Evolutionary conservation across 2,329 filamentous ascomycete genomes (phyloP).

Genomic region (Aspergillus unguis): DNA sequence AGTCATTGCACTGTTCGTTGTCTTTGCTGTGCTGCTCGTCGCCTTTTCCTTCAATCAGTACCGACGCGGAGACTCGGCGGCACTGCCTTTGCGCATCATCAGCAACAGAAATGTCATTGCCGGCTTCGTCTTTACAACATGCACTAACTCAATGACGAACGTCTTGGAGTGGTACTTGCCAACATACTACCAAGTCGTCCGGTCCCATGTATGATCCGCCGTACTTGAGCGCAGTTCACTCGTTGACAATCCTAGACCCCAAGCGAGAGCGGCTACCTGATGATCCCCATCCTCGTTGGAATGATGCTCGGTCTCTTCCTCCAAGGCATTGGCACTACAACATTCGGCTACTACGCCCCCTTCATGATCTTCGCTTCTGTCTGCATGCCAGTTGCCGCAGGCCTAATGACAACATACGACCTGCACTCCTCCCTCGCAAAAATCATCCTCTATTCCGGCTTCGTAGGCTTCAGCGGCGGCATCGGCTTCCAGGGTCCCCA

Average conservation of each 20-base stretch:
- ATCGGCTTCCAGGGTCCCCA: constrained; percentile 33
- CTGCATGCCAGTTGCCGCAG: constrained; percentile 33
- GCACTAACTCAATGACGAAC: constrained; percentile 22
- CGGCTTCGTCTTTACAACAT: constrained; percentile 23
- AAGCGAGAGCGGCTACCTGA: constrained; percentile 25
- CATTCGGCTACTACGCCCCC: constrained; percentile 33
- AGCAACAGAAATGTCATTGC: constrained; percentile 27
- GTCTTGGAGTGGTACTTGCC: constrained; percentile 30
- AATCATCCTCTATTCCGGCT: constrained; percentile 27
- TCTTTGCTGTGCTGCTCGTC: constrained; percentile 30
- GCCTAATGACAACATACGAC: constrained; percentile 32
- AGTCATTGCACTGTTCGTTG: constrained; percentile 33
- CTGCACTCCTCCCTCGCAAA: constrained; percentile 20
- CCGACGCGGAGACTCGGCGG: constrained; percentile 29
- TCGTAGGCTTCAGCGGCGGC: constrained; percentile 29
- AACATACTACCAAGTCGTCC: constrained; percentile 36
- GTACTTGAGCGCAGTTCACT: constrained; percentile 9
- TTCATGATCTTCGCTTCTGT: constrained; percentile 34
- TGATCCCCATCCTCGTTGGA: constrained; percentile 26
- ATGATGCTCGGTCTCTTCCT: constrained; percentile 23
- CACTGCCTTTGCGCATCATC: constrained; percentile 33
- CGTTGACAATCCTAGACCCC: constrained; percentile 13
- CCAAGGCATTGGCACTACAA: constrained; percentile 20
- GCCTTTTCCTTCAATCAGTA: constrained; percentile 32
- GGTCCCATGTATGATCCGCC: constrained; percentile 15